Evolutionary conservation across 805 yeast genomes (phyloP).

Genomic region (Cyberlindnera mrakii): DNA sequence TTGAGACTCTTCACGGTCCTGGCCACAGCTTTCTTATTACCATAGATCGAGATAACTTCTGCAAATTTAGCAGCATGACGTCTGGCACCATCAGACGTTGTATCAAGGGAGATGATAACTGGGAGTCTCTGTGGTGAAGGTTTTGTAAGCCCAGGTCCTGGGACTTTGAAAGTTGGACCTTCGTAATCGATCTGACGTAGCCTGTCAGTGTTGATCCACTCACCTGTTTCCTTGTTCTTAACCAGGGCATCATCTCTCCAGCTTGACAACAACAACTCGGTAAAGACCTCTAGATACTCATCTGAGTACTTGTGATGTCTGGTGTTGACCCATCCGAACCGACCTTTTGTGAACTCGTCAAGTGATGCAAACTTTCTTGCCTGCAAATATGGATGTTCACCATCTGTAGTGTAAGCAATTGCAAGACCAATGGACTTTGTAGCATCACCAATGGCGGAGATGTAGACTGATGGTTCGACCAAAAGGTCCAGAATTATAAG

Average conservation of each 20-base stretch:
- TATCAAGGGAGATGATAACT: slow-evolving; percentile 36
- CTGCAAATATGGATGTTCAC: slow-evolving; percentile 34
- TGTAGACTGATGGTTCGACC: slow-evolving; percentile 32
- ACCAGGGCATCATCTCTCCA: slow-evolving; percentile 33
- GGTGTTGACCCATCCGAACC: slow-evolving; percentile 38
- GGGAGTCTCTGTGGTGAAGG: slow-evolving; percentile 41
- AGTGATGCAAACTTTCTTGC: slow-evolving; percentile 33
- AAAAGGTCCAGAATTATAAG: slow-evolving; percentile 31
- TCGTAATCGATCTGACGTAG: slow-evolving; percentile 32
- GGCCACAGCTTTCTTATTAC: slow-evolving; percentile 22
- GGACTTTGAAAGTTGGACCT: slow-evolving; percentile 28
- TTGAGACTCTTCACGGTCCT: slow-evolving; percentile 25
- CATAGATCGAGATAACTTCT: slow-evolving; percentile 30
- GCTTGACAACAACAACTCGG: slow-evolving; percentile 30
- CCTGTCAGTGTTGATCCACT: slow-evolving; percentile 29
- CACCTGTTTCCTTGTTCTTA: slow-evolving; percentile 18
- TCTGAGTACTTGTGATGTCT: slow-evolving; percentile 22
- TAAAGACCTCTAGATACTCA: slow-evolving; percentile 32
- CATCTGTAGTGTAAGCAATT: slow-evolving; percentile 26
- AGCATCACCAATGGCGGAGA: slow-evolving; percentile 30
- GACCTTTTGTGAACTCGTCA: slow-evolving; percentile 34
- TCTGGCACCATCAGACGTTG: slow-evolving; percentile 29
- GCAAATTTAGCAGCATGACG: slow-evolving; percentile 38
- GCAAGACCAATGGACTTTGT: slow-evolving; percentile 30
- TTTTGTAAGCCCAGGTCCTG: slow-evolving; percentile 30